Evolutionary conservation across 768 basidiomycete species (phyloP), one percentile per base, ranked within the genome.

Genomic region (Podaxis carcinomalis): DNA sequence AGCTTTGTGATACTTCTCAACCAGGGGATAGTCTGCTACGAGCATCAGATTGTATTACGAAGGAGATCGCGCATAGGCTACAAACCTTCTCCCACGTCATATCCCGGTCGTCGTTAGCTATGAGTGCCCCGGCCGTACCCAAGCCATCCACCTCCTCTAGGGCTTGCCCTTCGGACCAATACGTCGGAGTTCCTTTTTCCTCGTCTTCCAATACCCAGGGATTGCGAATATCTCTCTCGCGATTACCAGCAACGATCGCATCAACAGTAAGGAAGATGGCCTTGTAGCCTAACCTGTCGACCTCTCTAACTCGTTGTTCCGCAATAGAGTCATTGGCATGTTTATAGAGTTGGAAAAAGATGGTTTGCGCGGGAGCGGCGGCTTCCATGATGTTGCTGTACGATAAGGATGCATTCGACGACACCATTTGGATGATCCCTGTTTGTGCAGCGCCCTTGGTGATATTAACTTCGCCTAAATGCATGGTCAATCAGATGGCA

Each of bases 231-330:
- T 93, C 92, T 59, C 80, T 75, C 72, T 93, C 92, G 49, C 93
- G 81, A 65, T 93, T 94, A 9, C 91, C 89, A 1, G 87, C 78
- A 40, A 89, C 84, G n/a, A 92, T 78, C 0, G 92, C 90, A 73
- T 98, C 95, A 2, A 96, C 94, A 1, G 95, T 97, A 57, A 98
- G 78, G 71, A 93, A 93, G 62, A 98, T 90, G 0, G 91, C 93
- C 53, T 88, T 92, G 73, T 90, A 95, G 0, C 93, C 92, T 3
- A 91, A 73, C 27, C 72, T 69, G 61, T 89, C 88, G n/a, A 93
- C 83, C 53, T 90, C 85, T 49, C 80, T 79, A 14, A 97, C 81
- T 27, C 91, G 83, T 62, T 80, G 78, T 68, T 85, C 86, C 1
- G 93, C 92, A 37, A 80, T 77, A 10, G 73, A 68, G 60, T 92